These are phyloP conservation scores for Larix kaempferi DNA, from an alignment of 75 land plant species.

Conservation along the genomic window DNA sequence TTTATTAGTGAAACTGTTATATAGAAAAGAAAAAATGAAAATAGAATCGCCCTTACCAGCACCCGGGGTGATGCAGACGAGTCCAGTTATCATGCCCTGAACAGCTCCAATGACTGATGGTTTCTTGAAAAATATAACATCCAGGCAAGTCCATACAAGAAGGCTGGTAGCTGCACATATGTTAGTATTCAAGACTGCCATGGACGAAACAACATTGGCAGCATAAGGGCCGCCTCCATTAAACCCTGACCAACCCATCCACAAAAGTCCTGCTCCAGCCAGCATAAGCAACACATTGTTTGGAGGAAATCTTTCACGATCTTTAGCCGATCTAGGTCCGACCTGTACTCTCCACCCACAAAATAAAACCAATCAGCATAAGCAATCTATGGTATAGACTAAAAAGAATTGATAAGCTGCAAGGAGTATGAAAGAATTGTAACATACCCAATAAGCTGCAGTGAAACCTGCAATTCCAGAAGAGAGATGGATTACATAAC, in stretches of 20 bases:
- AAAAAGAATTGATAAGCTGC: too few relatives aligned
- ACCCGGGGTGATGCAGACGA: slow-evolving; percentile 81
- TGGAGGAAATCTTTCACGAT: slow-evolving; percentile 71
- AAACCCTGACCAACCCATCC: slow-evolving; percentile 94
- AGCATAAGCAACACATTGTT: slow-evolving; percentile 72
- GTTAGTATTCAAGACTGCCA: slow-evolving; percentile 77
- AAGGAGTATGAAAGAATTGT: too few relatives aligned
- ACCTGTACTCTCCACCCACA: slow-evolving; percentile 32
- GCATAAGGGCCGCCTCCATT: slow-evolving; percentile 83
- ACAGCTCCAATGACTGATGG: slow-evolving; percentile 89
- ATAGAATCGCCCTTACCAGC: slow-evolving; percentile 38
- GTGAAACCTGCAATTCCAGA: slow-evolving; percentile 16
- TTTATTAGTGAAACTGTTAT: neutral
- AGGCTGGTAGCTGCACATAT: slow-evolving; percentile 78
- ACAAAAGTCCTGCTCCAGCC: slow-evolving; percentile 75
- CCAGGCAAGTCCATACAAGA: slow-evolving; percentile 65
- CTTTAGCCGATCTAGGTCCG: slow-evolving; percentile 59
- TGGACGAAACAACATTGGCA: slow-evolving; percentile 47
- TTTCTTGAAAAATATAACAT: slow-evolving; percentile 62
- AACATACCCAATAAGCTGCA: slow-evolving; percentile 14
- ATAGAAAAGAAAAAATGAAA: neutral
- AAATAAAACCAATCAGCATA: neutral
- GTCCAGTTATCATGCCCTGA: slow-evolving; percentile 89
- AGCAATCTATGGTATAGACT: neutral
- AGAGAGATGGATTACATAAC: slow-evolving; percentile 36